phyloP scores from a whole-genome alignment of 169 alveolate species.

The Plasmodium inui region DNA sequence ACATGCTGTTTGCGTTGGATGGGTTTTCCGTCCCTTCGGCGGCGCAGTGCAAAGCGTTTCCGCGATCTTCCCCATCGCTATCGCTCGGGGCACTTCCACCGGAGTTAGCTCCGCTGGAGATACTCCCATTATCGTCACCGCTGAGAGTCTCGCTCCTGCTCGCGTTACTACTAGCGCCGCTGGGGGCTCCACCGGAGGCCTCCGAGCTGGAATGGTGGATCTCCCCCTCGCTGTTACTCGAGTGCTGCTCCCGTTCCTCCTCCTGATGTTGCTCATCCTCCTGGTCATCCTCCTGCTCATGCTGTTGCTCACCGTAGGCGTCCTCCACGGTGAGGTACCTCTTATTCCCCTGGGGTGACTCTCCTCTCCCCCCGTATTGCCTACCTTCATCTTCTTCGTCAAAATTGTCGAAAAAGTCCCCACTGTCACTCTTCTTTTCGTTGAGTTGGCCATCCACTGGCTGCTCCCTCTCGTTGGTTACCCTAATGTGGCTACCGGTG shows the following conservation, averaged over 20 bases:
- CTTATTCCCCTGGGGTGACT: neutral
- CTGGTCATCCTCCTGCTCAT: neutral
- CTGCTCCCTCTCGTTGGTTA: constrained; percentile 16
- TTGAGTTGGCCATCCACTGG: neutral
- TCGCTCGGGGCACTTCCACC: neutral
- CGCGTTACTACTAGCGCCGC: neutral
- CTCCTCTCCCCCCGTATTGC: neutral
- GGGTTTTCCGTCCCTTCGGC: neutral
- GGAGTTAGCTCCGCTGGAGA: too few species aligned
- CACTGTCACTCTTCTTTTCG: neutral
- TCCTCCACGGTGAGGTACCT: constrained; percentile 1
- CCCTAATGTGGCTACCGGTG: constrained; percentile 13
- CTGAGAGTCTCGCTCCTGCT: neutral
- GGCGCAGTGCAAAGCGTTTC: neutral
- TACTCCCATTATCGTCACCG: neutral
- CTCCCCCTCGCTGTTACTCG: neutral
- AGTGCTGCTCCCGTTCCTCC: neutral
- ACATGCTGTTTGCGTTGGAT: constrained; percentile 15
- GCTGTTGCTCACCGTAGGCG: neutral
- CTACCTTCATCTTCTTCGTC: neutral
- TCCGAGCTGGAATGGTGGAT: neutral
- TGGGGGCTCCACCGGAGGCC: neutral
- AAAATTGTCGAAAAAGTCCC: constrained; percentile 4
- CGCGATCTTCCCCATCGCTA: constrained; percentile 1
- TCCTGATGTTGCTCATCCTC: neutral